Percentiles rank a stretch among this genome's conserved stretches.
phyloP scores from a whole-genome alignment of 108 stramenopile species.

The Pseudonitzschia delicatissima region DNA sequence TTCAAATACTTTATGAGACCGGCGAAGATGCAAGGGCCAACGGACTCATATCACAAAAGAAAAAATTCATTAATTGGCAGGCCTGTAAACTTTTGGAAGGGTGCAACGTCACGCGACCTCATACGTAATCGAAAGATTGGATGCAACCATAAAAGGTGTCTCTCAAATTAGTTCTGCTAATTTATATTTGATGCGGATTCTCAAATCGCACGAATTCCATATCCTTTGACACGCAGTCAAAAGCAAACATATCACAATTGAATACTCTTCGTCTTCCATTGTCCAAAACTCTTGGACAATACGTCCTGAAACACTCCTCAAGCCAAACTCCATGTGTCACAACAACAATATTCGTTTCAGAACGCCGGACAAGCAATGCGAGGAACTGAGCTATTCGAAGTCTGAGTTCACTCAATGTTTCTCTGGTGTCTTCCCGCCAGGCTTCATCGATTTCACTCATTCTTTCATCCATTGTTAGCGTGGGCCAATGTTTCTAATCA shows the following conservation, averaged over 20 bases:
- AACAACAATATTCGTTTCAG: slow-evolving; percentile 56
- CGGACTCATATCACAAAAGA: background rate
- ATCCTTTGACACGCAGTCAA: slow-evolving; percentile 31
- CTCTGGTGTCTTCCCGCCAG: slow-evolving; percentile 56
- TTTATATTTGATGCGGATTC: slow-evolving; percentile 18
- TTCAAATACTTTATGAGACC: slow-evolving; percentile 4
- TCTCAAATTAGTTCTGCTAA: too few species aligned
- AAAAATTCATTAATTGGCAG: too few species aligned
- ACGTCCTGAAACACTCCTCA: slow-evolving; percentile 50
- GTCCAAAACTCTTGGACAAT: slow-evolving; percentile 45
- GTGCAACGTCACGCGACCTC: too few species aligned
- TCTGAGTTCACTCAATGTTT: slow-evolving; percentile 45
- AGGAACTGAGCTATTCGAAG: slow-evolving; percentile 50
- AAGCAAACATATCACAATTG: slow-evolving; percentile 72
- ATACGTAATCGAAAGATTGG: too few species aligned
- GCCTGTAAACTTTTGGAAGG: too few species aligned
- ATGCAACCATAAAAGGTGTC: too few species aligned
- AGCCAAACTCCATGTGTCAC: slow-evolving; percentile 85
- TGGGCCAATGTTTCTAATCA: slow-evolving; percentile 45
- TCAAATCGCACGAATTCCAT: slow-evolving; percentile 32
- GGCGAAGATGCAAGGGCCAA: background rate
- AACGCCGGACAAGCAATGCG: slow-evolving; percentile 34
- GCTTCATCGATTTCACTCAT: slow-evolving; percentile 60
- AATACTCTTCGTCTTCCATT: slow-evolving; percentile 55
- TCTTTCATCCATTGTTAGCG: slow-evolving; percentile 40